Evolutionary conservation across 2,329 filamentous ascomycete species (phyloP).

Genomic region (Cladosporium sp.): DNA sequence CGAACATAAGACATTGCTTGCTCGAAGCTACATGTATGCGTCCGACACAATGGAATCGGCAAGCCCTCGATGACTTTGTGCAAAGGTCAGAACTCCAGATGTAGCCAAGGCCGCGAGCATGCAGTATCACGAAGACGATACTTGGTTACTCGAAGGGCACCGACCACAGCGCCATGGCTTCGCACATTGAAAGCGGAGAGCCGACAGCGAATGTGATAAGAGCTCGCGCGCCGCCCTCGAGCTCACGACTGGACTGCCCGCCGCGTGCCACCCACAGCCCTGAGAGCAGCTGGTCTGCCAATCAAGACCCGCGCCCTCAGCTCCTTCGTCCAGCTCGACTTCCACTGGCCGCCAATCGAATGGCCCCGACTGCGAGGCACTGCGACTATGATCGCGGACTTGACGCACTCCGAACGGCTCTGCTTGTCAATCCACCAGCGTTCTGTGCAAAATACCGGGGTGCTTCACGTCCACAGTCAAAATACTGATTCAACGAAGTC

Average conservation of each 20-base stretch:
- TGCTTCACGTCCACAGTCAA: neutral
- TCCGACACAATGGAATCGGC: neutral
- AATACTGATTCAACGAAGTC: too few relatives aligned
- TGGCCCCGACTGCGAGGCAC: neutral
- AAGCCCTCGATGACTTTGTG: neutral
- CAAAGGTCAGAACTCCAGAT: too few relatives aligned
- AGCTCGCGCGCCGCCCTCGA: neutral
- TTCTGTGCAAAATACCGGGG: too few relatives aligned
- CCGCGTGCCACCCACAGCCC: neutral
- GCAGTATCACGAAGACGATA: too few relatives aligned
- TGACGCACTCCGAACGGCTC: too few relatives aligned
- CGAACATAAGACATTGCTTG: too few relatives aligned
- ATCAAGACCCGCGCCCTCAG: neutral
- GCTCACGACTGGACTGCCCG: neutral
- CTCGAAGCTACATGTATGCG: too few relatives aligned
- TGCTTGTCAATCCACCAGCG: too few relatives aligned
- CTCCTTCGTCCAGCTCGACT: neutral
- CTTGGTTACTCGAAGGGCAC: too few relatives aligned
- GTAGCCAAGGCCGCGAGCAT: too few relatives aligned
- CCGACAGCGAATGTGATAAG: neutral
- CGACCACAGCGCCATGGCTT: neutral
- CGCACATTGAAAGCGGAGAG: neutral
- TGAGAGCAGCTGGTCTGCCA: neutral
- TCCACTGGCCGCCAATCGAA: neutral
- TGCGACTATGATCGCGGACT: too few relatives aligned